These are phyloP conservation scores for Triticum turgidum DNA, from an alignment of 176 grass and related monocot species.

Conservation along the genomic window DNA sequence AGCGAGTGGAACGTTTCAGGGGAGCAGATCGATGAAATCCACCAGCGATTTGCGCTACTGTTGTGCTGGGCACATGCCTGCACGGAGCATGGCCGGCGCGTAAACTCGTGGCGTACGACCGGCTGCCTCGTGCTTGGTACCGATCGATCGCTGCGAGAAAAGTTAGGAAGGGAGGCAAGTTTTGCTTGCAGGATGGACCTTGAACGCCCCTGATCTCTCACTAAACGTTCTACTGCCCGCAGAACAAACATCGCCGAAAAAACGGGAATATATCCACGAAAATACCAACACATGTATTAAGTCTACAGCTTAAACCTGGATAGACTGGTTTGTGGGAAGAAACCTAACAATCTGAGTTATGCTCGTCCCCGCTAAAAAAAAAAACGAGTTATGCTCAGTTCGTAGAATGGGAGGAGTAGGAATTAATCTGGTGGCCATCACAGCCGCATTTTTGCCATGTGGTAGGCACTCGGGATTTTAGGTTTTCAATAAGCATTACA, in stretches of 20 bases:
- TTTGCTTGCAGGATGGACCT: not conserved
- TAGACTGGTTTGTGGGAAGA: no score
- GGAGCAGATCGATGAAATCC: constrained; percentile 19
- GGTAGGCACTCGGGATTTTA: not conserved
- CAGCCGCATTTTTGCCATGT: constrained; percentile 29
- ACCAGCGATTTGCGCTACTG: not conserved
- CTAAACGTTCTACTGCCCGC: no score
- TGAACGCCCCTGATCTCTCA: no score
- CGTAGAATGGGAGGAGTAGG: no score
- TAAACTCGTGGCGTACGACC: constrained; percentile 16
- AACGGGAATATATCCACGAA: no score
- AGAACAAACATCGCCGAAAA: no score
- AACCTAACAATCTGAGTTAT: no score
- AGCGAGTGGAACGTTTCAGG: not conserved
- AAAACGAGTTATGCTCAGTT: no score
- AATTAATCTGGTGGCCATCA: no score
- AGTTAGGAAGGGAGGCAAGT: not conserved
- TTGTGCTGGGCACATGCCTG: constrained; percentile 25
- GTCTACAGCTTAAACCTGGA: no score
- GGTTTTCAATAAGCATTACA: not conserved
- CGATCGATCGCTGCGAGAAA: not conserved
- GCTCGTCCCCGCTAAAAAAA: no score
- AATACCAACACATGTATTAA: no score
- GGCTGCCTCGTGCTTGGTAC: not conserved
- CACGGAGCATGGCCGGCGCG: not conserved